Conservation (phyloP, 371 early-diverging fungal genomes). For the Actinomortierella wolfii region DNA sequence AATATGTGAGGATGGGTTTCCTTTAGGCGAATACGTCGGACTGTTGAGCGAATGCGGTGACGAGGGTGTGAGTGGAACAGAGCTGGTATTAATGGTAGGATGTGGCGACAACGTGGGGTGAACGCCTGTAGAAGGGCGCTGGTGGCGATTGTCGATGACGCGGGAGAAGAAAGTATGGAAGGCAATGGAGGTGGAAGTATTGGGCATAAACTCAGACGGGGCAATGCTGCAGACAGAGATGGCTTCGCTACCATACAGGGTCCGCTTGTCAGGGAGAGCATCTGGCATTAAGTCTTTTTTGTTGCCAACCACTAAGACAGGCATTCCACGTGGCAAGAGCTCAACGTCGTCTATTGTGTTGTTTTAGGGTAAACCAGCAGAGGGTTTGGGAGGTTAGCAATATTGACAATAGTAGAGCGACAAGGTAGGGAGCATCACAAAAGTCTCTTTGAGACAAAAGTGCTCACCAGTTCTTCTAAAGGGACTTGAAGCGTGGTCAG, state of each 20-base stretch:
- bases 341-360: no score
- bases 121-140: not conserved
- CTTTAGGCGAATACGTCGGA: slow-evolving; percentile 1
- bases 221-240: slow-evolving; percentile 26
- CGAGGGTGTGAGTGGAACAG: not conserved
- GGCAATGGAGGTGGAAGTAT: slow-evolving; percentile 30
- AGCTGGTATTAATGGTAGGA: not conserved
- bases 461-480: no score
- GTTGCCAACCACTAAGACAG: slow-evolving; percentile 33
- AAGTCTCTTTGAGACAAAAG: no score
- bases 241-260: slow-evolving; percentile 31
- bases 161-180: slow-evolving; percentile 38
- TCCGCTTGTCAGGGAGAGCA: slow-evolving; percentile 4
- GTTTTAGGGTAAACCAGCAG: no score
- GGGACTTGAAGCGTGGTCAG: no score
- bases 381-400: no score
- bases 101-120: not conserved
- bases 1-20: slow-evolving; percentile 10
- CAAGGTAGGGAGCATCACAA: no score
- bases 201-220: slow-evolving; percentile 33
- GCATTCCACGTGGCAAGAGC: slow-evolving; percentile 6
- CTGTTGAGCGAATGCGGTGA: slow-evolving; percentile 5
- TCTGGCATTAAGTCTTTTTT: slow-evolving; percentile 23
- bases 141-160: slow-evolving; percentile 13
- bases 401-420: no score